Base-by-base conservation (phyloP, 2,329 filamentous ascomycete genomes). In the Thielaviopsis ethacetica region DNA sequence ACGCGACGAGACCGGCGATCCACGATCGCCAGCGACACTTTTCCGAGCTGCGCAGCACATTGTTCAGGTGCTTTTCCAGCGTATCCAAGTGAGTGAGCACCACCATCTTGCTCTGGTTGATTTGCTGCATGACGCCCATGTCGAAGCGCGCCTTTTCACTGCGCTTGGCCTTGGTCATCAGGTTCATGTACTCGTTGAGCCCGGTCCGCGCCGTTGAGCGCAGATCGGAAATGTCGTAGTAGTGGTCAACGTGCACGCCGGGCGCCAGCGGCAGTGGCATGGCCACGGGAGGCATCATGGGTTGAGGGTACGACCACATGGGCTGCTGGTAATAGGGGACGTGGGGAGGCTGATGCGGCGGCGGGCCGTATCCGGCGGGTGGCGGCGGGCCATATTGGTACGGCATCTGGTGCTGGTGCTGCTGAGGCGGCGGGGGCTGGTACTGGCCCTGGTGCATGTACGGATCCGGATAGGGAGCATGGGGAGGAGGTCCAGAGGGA, bases 11-110 rank as follows among this genome's bases (percentile, higher is more conserved):
- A 24, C 59, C 59, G 53, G 56, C 58, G 53, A 61, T 52, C 59
- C 59, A 61, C 15, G 59, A 58, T 24, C 59, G 59, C 56, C 56
- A 61, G 30, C 59, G 59, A 51, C 59, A 61, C 44, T 61, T 61
- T 52, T 61, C 59, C 4, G 59, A 61, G 34, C 56, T 58, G 44
- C 27, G 41, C 52, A 58, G 34, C 15, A 61, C 59, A 30, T 61
- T 56, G 34, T 21, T 49, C 21, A 61, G 53, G 26, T 61, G 34
- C 26, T 59, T 30, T 21, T 54, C 51, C 53, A 61, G 56, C n/a
- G 53, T 50, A 21, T 53, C 59, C 17, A 61, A 50, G 22, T 57
- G 44, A 17, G 26, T 17, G 17, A 60, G 51, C 21, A 56, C 59
- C 26, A 47, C n/a, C 17, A 30, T 13, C 30, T 54, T 51, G 24